Evolutionary conservation across 1,284 basidiomycete species (phyloP).

Genomic region (Somion occarium): DNA sequence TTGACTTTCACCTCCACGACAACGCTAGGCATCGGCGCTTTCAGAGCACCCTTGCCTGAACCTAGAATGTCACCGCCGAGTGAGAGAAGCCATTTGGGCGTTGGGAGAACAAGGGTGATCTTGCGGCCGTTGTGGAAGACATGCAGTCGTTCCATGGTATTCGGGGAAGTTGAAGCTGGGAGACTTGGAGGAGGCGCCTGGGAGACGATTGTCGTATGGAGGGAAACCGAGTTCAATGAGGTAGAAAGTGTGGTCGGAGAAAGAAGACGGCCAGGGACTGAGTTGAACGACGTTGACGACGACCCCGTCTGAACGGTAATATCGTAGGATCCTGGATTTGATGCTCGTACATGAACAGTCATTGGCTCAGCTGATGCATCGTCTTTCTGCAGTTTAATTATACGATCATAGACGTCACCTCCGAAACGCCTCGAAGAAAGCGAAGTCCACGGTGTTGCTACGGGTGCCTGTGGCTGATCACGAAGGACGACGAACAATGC

Average conservation of each 20-base stretch:
- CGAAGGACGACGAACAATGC: slow-evolving; percentile 73
- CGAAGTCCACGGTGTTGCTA: slow-evolving; percentile 60
- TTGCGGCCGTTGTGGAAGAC: slow-evolving; percentile 58
- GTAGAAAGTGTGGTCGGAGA: slow-evolving; percentile 47
- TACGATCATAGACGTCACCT: slow-evolving; percentile 63
- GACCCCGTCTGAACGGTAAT: slow-evolving; percentile 40
- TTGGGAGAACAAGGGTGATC: slow-evolving; percentile 54
- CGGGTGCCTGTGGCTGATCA: slow-evolving; percentile 39
- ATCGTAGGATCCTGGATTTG: slow-evolving; percentile 44
- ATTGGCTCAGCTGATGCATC: slow-evolving; percentile 34
- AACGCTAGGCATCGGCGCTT: slow-evolving; percentile 86
- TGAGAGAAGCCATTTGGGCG: slow-evolving; percentile 63
- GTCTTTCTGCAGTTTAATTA: slow-evolving; percentile 50
- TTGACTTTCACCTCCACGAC: slow-evolving; percentile 82
- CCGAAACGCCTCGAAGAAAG: slow-evolving; percentile 72
- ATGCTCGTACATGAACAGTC: slow-evolving; percentile 41
- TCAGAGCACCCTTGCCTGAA: slow-evolving; percentile 45
- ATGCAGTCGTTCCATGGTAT: slow-evolving; percentile 65
- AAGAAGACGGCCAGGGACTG: slow-evolving; percentile 50
- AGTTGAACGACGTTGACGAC: slow-evolving; percentile 35
- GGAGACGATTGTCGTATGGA: slow-evolving; percentile 66
- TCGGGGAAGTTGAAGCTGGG: slow-evolving; percentile 45
- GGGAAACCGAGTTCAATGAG: slow-evolving; percentile 42
- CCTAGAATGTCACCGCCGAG: slow-evolving; percentile 51
- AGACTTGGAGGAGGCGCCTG: slow-evolving; percentile 49